Conservation (phyloP, 2,329 filamentous ascomycete species). For the Monosporascus sp. region DNA sequence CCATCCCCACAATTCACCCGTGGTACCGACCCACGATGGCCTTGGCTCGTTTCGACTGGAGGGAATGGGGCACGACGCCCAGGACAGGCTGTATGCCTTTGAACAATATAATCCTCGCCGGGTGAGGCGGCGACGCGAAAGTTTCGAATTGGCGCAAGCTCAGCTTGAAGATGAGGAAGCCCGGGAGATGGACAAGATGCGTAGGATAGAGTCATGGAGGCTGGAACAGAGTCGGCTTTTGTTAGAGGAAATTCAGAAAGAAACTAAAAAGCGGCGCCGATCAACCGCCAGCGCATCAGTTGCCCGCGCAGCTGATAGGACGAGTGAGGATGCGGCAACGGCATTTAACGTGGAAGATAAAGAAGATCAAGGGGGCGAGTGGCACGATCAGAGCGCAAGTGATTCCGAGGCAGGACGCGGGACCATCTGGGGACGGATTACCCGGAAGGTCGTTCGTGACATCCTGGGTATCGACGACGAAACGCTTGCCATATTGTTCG, state of each 20-base stretch:
- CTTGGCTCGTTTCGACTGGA: constrained; percentile 74
- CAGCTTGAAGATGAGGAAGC: constrained; percentile 49
- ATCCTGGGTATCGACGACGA: constrained; percentile 87
- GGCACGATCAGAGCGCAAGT: constrained; percentile 47
- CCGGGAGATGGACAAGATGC: constrained; percentile 68
- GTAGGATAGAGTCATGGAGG: constrained; percentile 86
- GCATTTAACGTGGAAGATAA: constrained; percentile 28
- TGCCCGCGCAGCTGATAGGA: constrained; percentile 18
- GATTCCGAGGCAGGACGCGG: constrained; percentile 46
- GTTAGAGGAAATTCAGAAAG: constrained; percentile 81
- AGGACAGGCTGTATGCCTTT: constrained; percentile 85
- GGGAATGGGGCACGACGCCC: constrained; percentile 51
- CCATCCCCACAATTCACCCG: constrained; percentile 55
- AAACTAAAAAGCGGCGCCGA: constrained; percentile 65
- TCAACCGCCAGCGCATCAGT: constrained; percentile 16
- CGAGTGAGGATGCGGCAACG: constrained; percentile 26
- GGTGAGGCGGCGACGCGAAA: constrained; percentile 49
- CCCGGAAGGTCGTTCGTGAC: constrained; percentile 79
- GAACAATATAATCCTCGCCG: constrained; percentile 76
- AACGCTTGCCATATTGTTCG: constrained; percentile 79
- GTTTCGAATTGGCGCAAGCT: constrained; percentile 44
- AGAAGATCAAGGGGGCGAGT: constrained; percentile 35
- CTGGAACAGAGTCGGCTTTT: constrained; percentile 83
- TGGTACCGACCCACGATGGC: constrained; percentile 90
- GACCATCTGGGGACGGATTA: constrained; percentile 75